Base-by-base conservation (phyloP, 2,329 filamentous ascomycete species). In the Huntiella savannae region DNA sequence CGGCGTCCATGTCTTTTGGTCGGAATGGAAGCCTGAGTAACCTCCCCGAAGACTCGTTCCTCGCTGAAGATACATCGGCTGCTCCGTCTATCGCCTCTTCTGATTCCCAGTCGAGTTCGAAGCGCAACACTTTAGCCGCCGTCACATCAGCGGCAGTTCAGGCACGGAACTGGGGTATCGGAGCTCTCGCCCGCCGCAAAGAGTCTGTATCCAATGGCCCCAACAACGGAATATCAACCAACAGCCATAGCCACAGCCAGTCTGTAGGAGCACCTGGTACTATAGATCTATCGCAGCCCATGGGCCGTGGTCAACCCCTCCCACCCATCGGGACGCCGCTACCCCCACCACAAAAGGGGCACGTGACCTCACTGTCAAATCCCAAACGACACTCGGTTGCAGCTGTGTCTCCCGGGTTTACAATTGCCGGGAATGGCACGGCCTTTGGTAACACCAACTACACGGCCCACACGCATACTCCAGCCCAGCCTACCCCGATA, bases 301-400 rank as follows among this genome's bases (percentile, higher is more conserved):
- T 92, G 65, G 86, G 86, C 1, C 73, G 85, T 35, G 85, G 85
- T 0, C 79, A 81, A 54, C 85, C 85, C 1, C 65, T 93, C 13
- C 85, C 84, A 40, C 84, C 85, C 6, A 82, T 81, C 2, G 86
- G 85, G 2, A 77, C 72, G 39, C 85, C 86, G 3, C 67, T 93
- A 1, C 85, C 86, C 2, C 73, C 68, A 37, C 79, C 79, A 1
- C 73, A 77, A 33, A 72, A 68, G 46, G 71, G 66, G 48, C 69
- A 73, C 5, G 70, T 71, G 39, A 71, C 69, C 41, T 65, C 70
- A 12, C 71, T 67, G 49, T 15, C 19, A 11, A 28, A 28, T 28
- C 66, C 66, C 22, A 66, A 77, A 1, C 68, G 79, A n/a, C 84
- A 80, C 54, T 49, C 47, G 11, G 40, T 46, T 12, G 13, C 43